Conservation (phyloP, 129 eudicot species). For the Flaveria ramosissima region DNA sequence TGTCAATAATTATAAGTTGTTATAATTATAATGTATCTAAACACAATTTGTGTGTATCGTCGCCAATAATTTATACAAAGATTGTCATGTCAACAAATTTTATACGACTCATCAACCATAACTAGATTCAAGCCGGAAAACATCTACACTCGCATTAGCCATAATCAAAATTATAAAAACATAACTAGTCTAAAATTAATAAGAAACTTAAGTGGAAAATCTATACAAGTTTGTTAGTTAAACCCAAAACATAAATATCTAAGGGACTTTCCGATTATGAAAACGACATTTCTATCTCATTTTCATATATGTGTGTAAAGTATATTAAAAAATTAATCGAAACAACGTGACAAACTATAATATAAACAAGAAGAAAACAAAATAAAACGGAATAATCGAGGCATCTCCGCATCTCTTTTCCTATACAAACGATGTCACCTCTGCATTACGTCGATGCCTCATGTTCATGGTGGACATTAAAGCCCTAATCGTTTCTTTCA, state of each 20-base stretch:
- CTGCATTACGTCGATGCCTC: conserved; percentile 22
- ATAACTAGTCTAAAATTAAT: not conserved
- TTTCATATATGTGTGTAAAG: not conserved
- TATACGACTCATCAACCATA: not conserved
- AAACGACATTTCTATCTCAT: not conserved
- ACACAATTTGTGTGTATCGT: no score
- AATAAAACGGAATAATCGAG: conserved; percentile 32
- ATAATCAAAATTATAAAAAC: not conserved
- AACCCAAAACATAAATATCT: not conserved
- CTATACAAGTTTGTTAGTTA: not conserved
- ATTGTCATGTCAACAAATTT: not conserved
- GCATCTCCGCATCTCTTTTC: conserved; percentile 38
- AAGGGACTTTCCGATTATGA: not conserved
- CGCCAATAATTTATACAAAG: no score
- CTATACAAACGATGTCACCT: not conserved
- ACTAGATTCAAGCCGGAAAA: not conserved
- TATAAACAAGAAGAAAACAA: not conserved
- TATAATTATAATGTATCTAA: no score
- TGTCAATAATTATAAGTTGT: no score
- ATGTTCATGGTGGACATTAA: conserved; percentile 28
- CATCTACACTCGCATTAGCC: not conserved
- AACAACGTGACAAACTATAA: not conserved
- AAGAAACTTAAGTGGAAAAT: not conserved
- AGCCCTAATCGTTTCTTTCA: not conserved
- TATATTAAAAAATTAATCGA: no score